Base-by-base conservation (phyloP, 306 rosid genomes). In the Trichosanthes truncata region DNA sequence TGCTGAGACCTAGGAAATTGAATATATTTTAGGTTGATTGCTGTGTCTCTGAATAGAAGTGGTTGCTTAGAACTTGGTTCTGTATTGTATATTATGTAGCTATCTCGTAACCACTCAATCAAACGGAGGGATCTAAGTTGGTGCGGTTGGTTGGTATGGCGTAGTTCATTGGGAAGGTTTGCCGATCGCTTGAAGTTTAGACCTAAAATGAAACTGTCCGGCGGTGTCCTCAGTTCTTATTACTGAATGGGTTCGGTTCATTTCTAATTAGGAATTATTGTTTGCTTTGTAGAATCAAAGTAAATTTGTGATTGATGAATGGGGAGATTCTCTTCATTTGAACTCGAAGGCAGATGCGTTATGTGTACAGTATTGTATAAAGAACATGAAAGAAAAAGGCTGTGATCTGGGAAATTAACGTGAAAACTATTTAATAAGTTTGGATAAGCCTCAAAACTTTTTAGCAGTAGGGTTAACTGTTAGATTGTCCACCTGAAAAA, bases 1-100 rank as follows among this genome's bases (percentile, higher is more conserved):
- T 81, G 68, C 80, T 77, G 63, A 77, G 55, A 53, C 77, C 74
- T 43, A 40, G 56, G 53, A 61, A 17, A 80, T 57, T 40, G 36
- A 21, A 1, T 74, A 8, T 74, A 31, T 73, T 2, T 48, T 13
- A n/a, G 55, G 18, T 73, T 26, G 17, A 29, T 73, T 73, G 60
- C 20, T 46, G 6, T 73, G 18, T 48, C 78, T 73, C 40, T 73
- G 59, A 3, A 73, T 73, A 6, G 14, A 14, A 45, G 8, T 69
- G 36, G 21, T 43, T 69, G 36, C 55, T 69, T 69, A 35, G 76
- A 26, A 43, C 15, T 73, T 73, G 56, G 9, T 17, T 73, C 43
- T 26, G 17, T 48, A 46, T 25, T 71, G 55, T 13, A 12, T 43
- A 45, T 14, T 13, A 5, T 45, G 55, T 41, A 43, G 6, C 76